These are phyloP conservation scores for Cystofilobasidium capitatum DNA, from an alignment of 768 basidiomycete species.

Conservation along the genomic window DNA sequence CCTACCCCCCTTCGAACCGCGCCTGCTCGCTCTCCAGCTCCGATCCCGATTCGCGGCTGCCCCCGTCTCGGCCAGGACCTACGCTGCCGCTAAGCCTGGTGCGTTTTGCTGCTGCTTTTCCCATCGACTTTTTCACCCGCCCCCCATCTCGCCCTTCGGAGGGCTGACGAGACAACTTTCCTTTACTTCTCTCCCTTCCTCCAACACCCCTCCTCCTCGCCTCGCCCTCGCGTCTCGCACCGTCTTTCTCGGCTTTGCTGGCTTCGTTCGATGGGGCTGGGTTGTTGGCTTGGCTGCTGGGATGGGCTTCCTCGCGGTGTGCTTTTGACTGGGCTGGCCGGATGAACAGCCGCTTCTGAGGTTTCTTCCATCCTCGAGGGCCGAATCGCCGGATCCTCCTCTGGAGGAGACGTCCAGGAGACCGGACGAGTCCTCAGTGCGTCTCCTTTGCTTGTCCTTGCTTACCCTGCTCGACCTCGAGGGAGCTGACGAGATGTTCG, in stretches of 20 bases:
- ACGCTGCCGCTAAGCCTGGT: slow-evolving; percentile 99
- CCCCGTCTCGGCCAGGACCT: slow-evolving; percentile 51
- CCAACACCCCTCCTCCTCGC: slow-evolving; percentile 28
- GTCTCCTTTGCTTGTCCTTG: slow-evolving; percentile 40
- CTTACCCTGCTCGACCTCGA: no score
- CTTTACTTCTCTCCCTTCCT: background rate
- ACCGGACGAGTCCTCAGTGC: slow-evolving; percentile 95
- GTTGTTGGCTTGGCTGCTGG: background rate
- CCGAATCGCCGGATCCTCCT: slow-evolving; percentile 83
- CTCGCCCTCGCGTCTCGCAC: slow-evolving; percentile 37
- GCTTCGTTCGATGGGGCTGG: background rate
- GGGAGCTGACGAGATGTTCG: slow-evolving; percentile 1
- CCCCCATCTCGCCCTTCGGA: slow-evolving; percentile 16
- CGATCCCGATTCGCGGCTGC: slow-evolving; percentile 38
- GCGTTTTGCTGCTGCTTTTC: slow-evolving; percentile 34
- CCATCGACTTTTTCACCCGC: background rate
- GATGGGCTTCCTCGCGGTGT: background rate
- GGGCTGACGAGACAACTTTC: background rate
- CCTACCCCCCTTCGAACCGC: no score
- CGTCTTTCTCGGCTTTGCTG: slow-evolving; percentile 25
- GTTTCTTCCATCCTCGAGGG: slow-evolving; percentile 98
- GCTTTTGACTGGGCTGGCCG: slow-evolving; percentile 5
- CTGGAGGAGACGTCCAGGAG: slow-evolving; percentile 94
- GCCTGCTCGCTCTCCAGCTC: slow-evolving; percentile 29
- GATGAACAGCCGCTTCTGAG: slow-evolving; percentile 77